Base-by-base conservation (phyloP, 164 flowering plant genomes). In the Euptelea pleiosperma region DNA sequence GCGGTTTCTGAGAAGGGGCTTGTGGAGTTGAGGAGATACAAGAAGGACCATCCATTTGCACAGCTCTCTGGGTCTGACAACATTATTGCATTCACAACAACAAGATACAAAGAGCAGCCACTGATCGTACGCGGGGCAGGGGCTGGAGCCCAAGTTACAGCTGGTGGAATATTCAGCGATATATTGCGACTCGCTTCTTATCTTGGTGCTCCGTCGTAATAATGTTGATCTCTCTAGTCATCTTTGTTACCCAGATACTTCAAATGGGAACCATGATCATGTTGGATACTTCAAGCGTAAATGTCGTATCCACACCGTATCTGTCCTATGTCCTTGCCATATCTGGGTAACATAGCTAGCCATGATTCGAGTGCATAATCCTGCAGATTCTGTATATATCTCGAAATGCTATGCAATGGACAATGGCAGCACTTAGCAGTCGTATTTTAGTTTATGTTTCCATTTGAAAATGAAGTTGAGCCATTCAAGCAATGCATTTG, bases 101-200 rank as follows among this genome's bases (percentile, higher is more conserved):
- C 70, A 60, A 81, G 98, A 73, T 93, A 93, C 81, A 79, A 77
- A 61, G 73, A 83, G 24, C 97, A 87, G 59, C 98, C 96, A 21
- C 74, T 93, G 12, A 86, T 93, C 10, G 86, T 90, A 9, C 93
- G 94, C 7, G 97, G 98, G 1, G 97, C 97, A 2, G 97, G 98
- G 10, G 98, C 98, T 26, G 97, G 98, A 14, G 98, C 98, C 6
- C 83, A 86, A 73, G 98, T 90, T 41, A 93, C 97, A 2, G 97
- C 98, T 26, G 98, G 92, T 44, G 98, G 98, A 37, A 73, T 93
- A 41, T 93, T 93, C 69, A 83, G 94, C 15, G 96, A 93, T 69
- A 74, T 93, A 18, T 63, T 93, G 64, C 81, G 86, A 31, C 85
- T 93, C 16, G 96, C 97, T 47, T 90, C 98, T 15, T 86, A 90